Base-by-base conservation (phyloP, 2,329 filamentous ascomycete species). In the Xylaria sp. region DNA sequence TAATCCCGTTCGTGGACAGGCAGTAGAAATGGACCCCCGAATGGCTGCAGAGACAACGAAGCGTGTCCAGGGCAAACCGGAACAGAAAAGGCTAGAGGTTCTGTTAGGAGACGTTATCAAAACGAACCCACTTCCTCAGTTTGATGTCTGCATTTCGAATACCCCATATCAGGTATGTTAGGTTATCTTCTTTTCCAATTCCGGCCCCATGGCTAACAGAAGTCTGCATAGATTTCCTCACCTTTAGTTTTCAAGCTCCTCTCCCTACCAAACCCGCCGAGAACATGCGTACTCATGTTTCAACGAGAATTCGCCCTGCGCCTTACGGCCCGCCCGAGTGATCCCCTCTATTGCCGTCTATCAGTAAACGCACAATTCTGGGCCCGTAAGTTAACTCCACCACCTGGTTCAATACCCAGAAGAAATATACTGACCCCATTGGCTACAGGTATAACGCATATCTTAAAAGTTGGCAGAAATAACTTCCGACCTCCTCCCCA, bases 21-120 rank as follows among this genome's bases (percentile, higher is more conserved):
- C 90, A 3, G 90, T 97, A 46, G 94, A 99, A 77, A 82, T 97
- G 71, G 94, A 99, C 75, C 92, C 94, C 18, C 83, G 94, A 68
- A 97, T 97, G 94, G 92, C 91, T 11, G 93, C 93, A 54, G 94
- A 97, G 76, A 83, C 97, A 59, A 94, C 91, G 42, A 96, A 95
- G 75, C 89, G 93, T 66, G 92, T 97, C 7, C 92, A 97, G 73
- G 92, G 91, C 18, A 95, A 88, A 40, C 91, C 92, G 0, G 83
- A 88, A 63, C 88, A 90, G 70, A 92, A 91, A 71, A 86, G 91
- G 61, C 78, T 99, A 37, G 92, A 97, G 64, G 86, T 97, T 37
- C 78, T 97, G 46, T 78, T 99, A 7, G 94, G 94, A 39, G 94
- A 97, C 73, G 91, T 93, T 43, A 95, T 97, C 73, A 97, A 97